Base-by-base conservation (phyloP, 352 stramenopile species). In the Phytophthora palmivora region DNA sequence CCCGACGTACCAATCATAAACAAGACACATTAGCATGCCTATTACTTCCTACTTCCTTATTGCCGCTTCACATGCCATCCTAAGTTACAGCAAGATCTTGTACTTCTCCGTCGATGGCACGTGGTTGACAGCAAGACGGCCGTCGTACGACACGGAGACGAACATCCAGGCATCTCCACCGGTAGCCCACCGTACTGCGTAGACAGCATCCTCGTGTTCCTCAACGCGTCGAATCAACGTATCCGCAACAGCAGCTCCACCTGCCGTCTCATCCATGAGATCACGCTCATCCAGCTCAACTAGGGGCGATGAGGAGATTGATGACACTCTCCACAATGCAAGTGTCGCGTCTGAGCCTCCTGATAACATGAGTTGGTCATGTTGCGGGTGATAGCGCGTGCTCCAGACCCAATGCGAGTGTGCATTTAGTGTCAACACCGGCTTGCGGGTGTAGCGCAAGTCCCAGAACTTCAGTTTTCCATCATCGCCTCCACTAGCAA, bases 31-130 rank as follows among this genome's bases (percentile, higher is more conserved):
- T 68, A 67, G 33, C 36, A 65, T 51, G 37, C 49, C 34, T 34
- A 68, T 52, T 58, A 22, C 50, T 53, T 90, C 8, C 6, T 39
- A 42, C 18, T 19, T 41, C 24, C n/a, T n/a, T n/a, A n/a, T n/a
- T n/a, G n/a, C n/a, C n/a, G n/a, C n/a, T n/a, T n/a, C n/a, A n/a
- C 45, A 46, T 57, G 12, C 21, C 45, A 39, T 59, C 21, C 19
- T 66, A 34, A 14, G 30, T 34, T 34, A 99, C 21, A 99, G 69
- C 56, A 99, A 78, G 74, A 99, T 99, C 67, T 99, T 99, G 79
- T 99, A 99, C 72, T 99, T 99, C 76, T 99, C 97, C 6, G 98
- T 98, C 14, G 94, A 98, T 28, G 97, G 97, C 28, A 99, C 97
- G 64, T 98, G 88, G 78, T 98, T 96, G 14, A 99, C 71, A 26